Base-by-base conservation (phyloP, 345 rosid genomes). In the Citropsis articulata region DNA sequence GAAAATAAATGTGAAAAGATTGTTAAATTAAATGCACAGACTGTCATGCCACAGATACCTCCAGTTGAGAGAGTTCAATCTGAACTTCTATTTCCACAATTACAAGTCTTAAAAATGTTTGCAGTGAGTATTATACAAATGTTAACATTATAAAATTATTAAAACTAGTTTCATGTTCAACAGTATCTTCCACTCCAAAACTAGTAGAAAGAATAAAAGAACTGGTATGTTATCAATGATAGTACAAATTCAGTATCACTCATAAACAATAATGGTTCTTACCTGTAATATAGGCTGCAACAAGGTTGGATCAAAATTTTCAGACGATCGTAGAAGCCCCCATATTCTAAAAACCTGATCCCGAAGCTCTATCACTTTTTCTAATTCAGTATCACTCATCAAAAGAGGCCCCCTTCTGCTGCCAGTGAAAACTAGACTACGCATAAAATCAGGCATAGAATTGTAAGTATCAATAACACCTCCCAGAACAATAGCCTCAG, bases 251-350 rank as follows among this genome's bases (percentile, higher is more conserved):
- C 57, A 18, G 22, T 53, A 53, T 53, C 57, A 18, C 22, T 53
- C 22, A 50, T 18, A 53, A 53, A 53, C 57, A 53, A 18, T 4
- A 78, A 45, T 59, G 38, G 70, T 40, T 60, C 72, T 75, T 81
- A 93, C 99, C 94, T 92, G 97, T 80, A 90, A 79, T 78, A 96
- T 72, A 59, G 98, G 99, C 75, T 85, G 98, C 87, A 93, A 76
- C 67, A 92, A 71, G 25, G 93, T 76, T 7, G 97, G 97, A 78
- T 93, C 99, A 80, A 96, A 96, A 85, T 86, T 89, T 81, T 90
- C 88, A 35, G 98, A 92, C 55, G 93, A 85, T 75, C 71, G 89
- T 25, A 93, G 82, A 72, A 89, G 97, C 55, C 86, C 79, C 99
- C 99, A 93, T 82, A 93, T 90, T 83, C 98, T 86, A 25, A 83